Percentiles rank a stretch among this genome's conserved stretches.
These are phyloP conservation scores for Anthoceros angustus DNA, from an alignment of 225 moss, liverwort and hornwort species.

Conservation along the genomic window DNA sequence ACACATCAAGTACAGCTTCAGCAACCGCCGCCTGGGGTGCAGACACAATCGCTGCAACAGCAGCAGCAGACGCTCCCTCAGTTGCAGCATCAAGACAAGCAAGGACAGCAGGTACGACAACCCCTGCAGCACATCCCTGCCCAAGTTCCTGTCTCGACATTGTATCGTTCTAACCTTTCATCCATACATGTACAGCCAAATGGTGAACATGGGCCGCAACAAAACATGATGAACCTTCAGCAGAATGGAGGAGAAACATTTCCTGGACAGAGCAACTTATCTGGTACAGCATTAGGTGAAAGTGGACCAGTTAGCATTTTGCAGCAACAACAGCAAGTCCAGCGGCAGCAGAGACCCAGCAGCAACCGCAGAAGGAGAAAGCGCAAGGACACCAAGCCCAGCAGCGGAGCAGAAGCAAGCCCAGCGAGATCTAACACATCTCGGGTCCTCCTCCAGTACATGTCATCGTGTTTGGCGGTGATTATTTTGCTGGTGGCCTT, in stretches of 20 bases:
- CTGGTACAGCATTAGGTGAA: neutral
- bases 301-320: too few relatives aligned
- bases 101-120: conserved; percentile 9
- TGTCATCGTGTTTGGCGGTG: too few relatives aligned
- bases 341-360: conserved; percentile 31
- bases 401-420: conserved; percentile 52
- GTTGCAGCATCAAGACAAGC: conserved; percentile 9
- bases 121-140: conserved; percentile 55
- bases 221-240: neutral
- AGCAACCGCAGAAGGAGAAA: conserved; percentile 39
- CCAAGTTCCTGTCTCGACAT: conserved; percentile 13
- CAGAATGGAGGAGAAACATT: neutral
- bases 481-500: too few relatives aligned
- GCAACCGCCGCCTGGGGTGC: conserved; percentile 22
- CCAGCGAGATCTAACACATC: conserved; percentile 26
- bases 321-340: conserved; percentile 47
- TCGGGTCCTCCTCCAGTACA: too few relatives aligned
- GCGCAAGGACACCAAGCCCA: conserved; percentile 40
- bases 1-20: conserved; percentile 29
- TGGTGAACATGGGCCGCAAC: neutral
- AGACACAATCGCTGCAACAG: conserved; percentile 24
- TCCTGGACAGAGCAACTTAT: too few relatives aligned
- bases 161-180: neutral
- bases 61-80: conserved; percentile 17
- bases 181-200: neutral